These are phyloP conservation scores for Termitomyces sp. DNA, from an alignment of 768 basidiomycete species.

Conservation along the genomic window DNA sequence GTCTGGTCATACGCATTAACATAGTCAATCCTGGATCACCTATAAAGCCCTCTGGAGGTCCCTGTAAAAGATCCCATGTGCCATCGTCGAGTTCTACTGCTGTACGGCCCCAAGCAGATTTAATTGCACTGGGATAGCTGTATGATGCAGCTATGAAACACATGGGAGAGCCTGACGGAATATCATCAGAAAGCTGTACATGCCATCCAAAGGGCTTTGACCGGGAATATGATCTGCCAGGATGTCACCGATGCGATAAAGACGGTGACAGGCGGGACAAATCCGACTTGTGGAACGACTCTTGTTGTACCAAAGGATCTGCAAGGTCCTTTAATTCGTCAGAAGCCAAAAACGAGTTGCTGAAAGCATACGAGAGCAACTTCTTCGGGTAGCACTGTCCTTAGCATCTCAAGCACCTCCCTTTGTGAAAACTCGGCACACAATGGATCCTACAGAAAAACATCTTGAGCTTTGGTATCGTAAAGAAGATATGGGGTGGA, in stretches of 20 bases:
- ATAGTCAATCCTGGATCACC: conserved; percentile 46
- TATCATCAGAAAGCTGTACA: conserved; percentile 8
- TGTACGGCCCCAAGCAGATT: conserved; percentile 63
- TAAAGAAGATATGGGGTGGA: background rate
- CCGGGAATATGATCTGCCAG: conserved; percentile 50
- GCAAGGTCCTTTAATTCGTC: background rate
- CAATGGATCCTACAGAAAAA: conserved; percentile 42
- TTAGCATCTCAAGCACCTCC: conserved; percentile 73
- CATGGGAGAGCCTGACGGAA: conserved; percentile 60
- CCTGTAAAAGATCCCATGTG: conserved; percentile 62
- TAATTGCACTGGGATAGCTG: conserved; percentile 60
- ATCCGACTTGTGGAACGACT: conserved; percentile 66
- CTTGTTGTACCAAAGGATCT: conserved; percentile 88
- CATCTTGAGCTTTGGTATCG: background rate
- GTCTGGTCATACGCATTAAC: conserved; percentile 72
- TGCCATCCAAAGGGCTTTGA: conserved; percentile 15
- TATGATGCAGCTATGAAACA: conserved; percentile 75
- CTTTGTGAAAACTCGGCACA: conserved; percentile 78
- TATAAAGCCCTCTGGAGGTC: conserved; percentile 31
- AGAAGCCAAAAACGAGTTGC: background rate
- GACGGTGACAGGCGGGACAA: conserved; percentile 73
- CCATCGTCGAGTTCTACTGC: conserved; percentile 66
- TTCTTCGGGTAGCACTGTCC: conserved; percentile 67
- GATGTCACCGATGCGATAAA: conserved; percentile 68
- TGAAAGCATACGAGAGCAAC: conserved; percentile 54